Conservation (phyloP, 2,329 filamentous ascomycete species). For the Fusarium agapanthi region DNA sequence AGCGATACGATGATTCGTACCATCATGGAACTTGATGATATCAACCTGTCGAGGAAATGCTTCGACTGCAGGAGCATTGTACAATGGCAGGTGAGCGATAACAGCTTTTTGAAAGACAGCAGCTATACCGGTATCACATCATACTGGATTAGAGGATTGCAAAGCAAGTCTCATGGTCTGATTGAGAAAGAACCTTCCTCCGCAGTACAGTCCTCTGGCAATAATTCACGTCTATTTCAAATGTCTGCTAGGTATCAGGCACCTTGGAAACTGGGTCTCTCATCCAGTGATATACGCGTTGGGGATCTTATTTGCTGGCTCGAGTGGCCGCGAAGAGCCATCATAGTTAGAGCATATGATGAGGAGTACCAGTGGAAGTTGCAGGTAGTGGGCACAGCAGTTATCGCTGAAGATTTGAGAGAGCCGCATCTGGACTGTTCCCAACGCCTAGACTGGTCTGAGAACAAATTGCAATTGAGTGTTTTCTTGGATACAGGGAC, state of each 20-base stretch:
- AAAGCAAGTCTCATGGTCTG: too few relatives aligned
- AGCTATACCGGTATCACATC: rapidly evolving
- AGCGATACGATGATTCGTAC: neutral
- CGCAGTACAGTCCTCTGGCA: too few relatives aligned
- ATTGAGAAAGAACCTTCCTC: rapidly evolving
- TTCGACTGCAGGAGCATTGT: neutral
- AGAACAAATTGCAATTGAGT: rapidly evolving
- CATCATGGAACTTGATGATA: neutral
- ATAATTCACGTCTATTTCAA: neutral
- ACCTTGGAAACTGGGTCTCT: neutral
- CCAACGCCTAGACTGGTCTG: rapidly evolving
- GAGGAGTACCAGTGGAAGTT: neutral
- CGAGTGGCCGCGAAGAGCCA: neutral
- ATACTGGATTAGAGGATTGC: neutral
- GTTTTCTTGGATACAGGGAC: neutral
- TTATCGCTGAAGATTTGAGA: neutral
- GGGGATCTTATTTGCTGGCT: neutral
- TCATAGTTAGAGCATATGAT: neutral
- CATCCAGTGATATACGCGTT: neutral
- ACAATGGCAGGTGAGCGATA: neutral
- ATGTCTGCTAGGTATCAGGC: rapidly evolving
- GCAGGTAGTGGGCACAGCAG: neutral
- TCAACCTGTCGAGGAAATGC: neutral
- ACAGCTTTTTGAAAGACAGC: rapidly evolving
- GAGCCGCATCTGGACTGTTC: rapidly evolving